These are phyloP conservation scores for Syzygium grande DNA, from an alignment of 345 rosid species.

Conservation along the genomic window DNA sequence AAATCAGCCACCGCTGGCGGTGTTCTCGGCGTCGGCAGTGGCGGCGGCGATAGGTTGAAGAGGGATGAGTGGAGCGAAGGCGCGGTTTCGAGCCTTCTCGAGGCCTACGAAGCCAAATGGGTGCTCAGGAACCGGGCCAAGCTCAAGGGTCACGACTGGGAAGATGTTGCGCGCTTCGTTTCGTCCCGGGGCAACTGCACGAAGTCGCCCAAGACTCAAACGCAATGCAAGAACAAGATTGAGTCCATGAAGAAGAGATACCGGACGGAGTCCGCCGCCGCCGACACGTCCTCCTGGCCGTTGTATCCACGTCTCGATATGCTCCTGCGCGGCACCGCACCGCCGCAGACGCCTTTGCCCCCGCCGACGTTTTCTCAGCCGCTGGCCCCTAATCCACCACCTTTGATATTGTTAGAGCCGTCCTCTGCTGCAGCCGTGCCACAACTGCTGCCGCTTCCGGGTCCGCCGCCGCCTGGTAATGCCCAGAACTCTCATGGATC, in stretches of 20 bases:
- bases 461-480: constrained; percentile 7
- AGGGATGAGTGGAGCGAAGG: constrained; percentile 99
- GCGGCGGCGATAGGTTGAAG: constrained; percentile 54
- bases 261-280: constrained; percentile 72
- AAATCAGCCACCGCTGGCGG: constrained; percentile 2
- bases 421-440: constrained; percentile 6
- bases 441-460: constrained; percentile 9
- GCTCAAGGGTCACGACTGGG: constrained; percentile 98
- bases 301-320: constrained; percentile 74
- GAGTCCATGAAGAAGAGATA: constrained; percentile 98
- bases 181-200: constrained; percentile 57
- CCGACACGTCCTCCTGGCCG: constrained; percentile 86
- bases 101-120: constrained; percentile 91
- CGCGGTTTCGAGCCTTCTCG: constrained; percentile 82
- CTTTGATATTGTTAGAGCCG: constrained; percentile 44
- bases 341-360: constrained; percentile 1
- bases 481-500: constrained; percentile 63
- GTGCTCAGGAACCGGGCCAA: constrained; percentile 82
- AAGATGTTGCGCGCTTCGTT: constrained; percentile 73
- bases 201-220: constrained; percentile 80
- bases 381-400: constrained; percentile 12
- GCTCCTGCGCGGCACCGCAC: constrained; percentile 56
- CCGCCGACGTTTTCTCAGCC: constrained; percentile 19
- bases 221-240: constrained; percentile 98
- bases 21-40: constrained; percentile 1